Evolutionary conservation across 1,139 yeast species (phyloP).

Genomic region (Scheffersomyces cryptocercus): DNA sequence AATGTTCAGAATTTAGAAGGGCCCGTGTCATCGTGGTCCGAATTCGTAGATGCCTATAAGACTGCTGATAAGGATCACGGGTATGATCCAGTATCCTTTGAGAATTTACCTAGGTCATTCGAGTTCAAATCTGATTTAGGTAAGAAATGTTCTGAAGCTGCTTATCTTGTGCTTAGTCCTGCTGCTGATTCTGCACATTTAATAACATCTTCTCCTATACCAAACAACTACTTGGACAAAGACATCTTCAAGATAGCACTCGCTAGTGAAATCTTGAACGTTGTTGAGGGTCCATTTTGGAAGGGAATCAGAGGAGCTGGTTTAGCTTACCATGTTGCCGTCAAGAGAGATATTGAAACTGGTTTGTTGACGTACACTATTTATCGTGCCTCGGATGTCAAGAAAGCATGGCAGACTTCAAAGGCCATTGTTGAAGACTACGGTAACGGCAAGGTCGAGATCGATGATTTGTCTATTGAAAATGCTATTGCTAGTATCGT

Average conservation of each 20-base stretch:
- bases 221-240: slow-evolving; percentile 61
- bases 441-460: slow-evolving; percentile 50
- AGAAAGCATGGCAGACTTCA: slow-evolving; percentile 69
- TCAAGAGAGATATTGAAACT: slow-evolving; percentile 60
- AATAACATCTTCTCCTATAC: slow-evolving; percentile 60
- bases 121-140: slow-evolving; percentile 63
- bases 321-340: slow-evolving; percentile 83
- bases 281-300: slow-evolving; percentile 98
- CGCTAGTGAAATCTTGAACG: slow-evolving; percentile 75
- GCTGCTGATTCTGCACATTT: slow-evolving; percentile 87
- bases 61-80: slow-evolving; percentile 12
- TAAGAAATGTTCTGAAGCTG: slow-evolving; percentile 49
- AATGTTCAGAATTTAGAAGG: slow-evolving; percentile 49
- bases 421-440: slow-evolving; percentile 64
- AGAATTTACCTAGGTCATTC: slow-evolving; percentile 52
- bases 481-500: slow-evolving; percentile 79
- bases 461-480: slow-evolving; percentile 62
- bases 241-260: slow-evolving; percentile 74
- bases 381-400: slow-evolving; percentile 83
- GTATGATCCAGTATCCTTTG: slow-evolving; percentile 21
- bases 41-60: slow-evolving; percentile 32
- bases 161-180: slow-evolving; percentile 71
- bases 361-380: slow-evolving; percentile 68
- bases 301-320: slow-evolving; percentile 95
- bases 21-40: slow-evolving; percentile 68